A percentile compares a stretch with the other conserved stretches of the same genome.
Conservation (phyloP, 768 basidiomycete genomes). For the Mycena olivaceomarginata region DNA sequence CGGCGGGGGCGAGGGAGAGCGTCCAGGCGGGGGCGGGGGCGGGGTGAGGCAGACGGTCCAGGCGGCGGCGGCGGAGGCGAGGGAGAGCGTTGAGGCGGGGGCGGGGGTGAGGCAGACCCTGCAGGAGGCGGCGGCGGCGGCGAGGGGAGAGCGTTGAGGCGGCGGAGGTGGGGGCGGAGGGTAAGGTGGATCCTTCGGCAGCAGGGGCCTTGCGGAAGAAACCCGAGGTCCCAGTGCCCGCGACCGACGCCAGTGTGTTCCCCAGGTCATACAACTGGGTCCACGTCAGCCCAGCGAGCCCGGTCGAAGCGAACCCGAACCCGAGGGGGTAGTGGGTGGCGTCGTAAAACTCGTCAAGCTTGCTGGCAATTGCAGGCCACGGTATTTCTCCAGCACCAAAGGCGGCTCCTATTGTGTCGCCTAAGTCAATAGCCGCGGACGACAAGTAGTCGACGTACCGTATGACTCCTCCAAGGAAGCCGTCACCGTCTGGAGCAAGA, state of each 20-base stretch:
- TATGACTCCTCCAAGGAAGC: slow-evolving; percentile 12
- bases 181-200: too few species aligned
- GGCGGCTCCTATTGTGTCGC: background rate
- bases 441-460: background rate
- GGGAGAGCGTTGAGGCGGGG: too few species aligned
- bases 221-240: too few species aligned
- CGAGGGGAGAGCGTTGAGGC: too few species aligned
- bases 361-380: slow-evolving; percentile 11
- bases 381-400: slow-evolving; percentile 16
- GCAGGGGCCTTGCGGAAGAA: too few species aligned
- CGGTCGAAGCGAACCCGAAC: background rate
- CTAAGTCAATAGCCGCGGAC: background rate
- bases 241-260: background rate
- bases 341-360: slow-evolving; percentile 27
- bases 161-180: too few species aligned
- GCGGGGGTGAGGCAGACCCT: too few species aligned
- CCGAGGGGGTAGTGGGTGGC: background rate
- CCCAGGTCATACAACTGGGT: slow-evolving; percentile 1
- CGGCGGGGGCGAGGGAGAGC: too few species aligned
- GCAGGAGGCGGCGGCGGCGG: too few species aligned
- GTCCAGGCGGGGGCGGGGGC: too few species aligned
- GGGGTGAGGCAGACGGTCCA: too few species aligned
- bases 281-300: background rate
- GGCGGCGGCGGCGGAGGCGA: too few species aligned
- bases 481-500: background rate